These are phyloP conservation scores for Penicillium lagena DNA, from an alignment of 495 filamentous ascomycete genomes.

Conservation along the genomic window DNA sequence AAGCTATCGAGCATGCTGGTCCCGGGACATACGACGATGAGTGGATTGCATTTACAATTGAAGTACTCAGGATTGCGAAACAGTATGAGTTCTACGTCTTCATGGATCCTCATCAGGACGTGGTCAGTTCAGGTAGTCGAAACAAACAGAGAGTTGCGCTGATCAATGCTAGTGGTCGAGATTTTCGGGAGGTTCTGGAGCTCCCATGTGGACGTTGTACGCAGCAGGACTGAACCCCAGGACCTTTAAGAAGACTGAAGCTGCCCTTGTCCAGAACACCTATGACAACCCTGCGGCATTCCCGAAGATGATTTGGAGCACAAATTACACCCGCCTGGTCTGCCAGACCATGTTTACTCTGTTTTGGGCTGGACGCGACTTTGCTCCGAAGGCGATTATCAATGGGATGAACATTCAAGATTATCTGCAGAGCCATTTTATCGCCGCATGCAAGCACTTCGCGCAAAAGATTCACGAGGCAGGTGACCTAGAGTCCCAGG, in stretches of 20 bases:
- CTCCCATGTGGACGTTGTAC: conserved; percentile 96
- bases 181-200: conserved; percentile 89
- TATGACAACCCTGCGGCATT: conserved; percentile 81
- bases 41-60: conserved; percentile 86
- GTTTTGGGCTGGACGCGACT: conserved; percentile 89
- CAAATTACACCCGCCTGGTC: conserved; percentile 85
- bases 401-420: conserved; percentile 95
- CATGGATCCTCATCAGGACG: conserved; percentile 97
- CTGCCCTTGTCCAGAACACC: conserved; percentile 90
- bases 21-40: conserved; percentile 94
- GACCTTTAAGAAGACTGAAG: conserved; percentile 79
- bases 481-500: conserved; percentile 77
- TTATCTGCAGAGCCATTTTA: conserved; percentile 83
- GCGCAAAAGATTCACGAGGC: conserved; percentile 84
- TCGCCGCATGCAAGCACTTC: conserved; percentile 71
- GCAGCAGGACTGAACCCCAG: conserved; percentile 84
- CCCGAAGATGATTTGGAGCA: conserved; percentile 99
- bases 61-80: conserved; percentile 75
- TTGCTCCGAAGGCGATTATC: conserved; percentile 93
- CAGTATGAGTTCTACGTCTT: conserved; percentile 91
- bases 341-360: conserved; percentile 90
- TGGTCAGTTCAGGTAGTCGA: conserved; percentile 48
- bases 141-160: conserved; percentile 5
- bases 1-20: conserved; percentile 91
- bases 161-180: conserved; percentile 70